These are phyloP conservation scores for Stenogyne calaminthoides DNA, from an alignment of 305 asterid genomes.

Conservation along the genomic window DNA sequence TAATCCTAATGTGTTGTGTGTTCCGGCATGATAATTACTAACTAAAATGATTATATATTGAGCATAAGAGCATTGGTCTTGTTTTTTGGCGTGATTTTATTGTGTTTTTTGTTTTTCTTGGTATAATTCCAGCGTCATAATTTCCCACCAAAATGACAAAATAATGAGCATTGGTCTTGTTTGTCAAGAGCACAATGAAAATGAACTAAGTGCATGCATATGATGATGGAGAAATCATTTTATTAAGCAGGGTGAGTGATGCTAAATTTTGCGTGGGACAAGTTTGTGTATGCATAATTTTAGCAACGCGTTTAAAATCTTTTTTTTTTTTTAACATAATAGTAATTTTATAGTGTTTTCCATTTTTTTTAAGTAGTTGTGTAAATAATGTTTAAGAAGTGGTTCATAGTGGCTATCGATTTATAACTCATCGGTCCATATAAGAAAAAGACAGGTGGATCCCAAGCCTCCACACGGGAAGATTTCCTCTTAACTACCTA, in stretches of 20 bases:
- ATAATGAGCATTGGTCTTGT: constrained; percentile 21
- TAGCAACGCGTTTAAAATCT: no score
- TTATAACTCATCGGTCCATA: no score
- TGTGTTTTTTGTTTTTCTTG: neutral
- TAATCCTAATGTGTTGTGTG: no score
- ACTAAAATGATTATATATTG: neutral
- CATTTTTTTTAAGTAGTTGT: no score
- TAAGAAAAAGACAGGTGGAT: no score
- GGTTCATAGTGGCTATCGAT: no score
- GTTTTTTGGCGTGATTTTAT: constrained; percentile 6
- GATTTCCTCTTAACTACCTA: no score
- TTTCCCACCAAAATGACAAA: neutral
- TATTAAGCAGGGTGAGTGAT: neutral
- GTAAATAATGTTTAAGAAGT: no score
- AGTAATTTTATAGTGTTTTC: no score
- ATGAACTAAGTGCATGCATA: constrained; percentile 8
- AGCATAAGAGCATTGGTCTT: constrained; percentile 21
- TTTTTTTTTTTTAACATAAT: no score
- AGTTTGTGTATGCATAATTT: neutral
- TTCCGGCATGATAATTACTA: no score
- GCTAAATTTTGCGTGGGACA: neutral
- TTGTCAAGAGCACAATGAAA: constrained; percentile 13
- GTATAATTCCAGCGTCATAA: constrained; percentile 7
- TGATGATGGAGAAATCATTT: neutral
- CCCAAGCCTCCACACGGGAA: no score